These are phyloP conservation scores for Colletotrichum costaricense DNA, from an alignment of 2,329 filamentous ascomycete species.

Conservation along the genomic window DNA sequence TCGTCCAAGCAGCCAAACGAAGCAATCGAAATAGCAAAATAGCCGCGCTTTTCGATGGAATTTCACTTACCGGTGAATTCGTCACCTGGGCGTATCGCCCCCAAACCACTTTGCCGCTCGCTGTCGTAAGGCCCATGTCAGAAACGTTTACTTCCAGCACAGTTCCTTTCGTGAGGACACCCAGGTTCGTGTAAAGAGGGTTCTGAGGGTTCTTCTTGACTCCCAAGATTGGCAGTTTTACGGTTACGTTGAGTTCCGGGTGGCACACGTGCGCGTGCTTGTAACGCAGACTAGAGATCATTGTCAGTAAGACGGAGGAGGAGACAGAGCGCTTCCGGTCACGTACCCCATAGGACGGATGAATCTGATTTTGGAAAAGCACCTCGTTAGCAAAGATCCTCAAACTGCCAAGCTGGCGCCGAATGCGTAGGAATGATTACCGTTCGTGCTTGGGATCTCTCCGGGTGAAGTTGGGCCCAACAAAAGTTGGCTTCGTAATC, in stretches of 20 bases:
- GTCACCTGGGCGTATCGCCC: conserved; percentile 83
- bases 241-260: conserved; percentile 85
- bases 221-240: conserved; percentile 81
- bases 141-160: conserved; percentile 88
- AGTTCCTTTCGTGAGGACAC: conserved; percentile 60
- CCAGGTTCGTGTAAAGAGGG: conserved; percentile 91
- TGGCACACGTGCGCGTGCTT: conserved; percentile 70
- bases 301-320: neutral
- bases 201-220: conserved; percentile 79
- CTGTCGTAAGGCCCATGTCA: conserved; percentile 90
- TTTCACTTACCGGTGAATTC: conserved; percentile 12
- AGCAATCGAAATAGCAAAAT: too few relatives aligned
- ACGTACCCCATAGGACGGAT: conserved; percentile 58
- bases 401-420: neutral
- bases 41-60: too few relatives aligned
- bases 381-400: neutral
- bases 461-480: conserved; percentile 89
- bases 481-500: conserved; percentile 88
- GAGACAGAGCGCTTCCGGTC: neutral
- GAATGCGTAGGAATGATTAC: neutral
- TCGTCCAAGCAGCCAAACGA: too few relatives aligned
- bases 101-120: conserved; percentile 94
- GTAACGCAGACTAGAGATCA: conserved; percentile 51
- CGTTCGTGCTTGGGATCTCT: conserved; percentile 81
- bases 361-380: conserved; percentile 45